These are phyloP conservation scores for Penicillium sp. DNA, from an alignment of 2,329 filamentous ascomycete genomes.

Conservation along the genomic window DNA sequence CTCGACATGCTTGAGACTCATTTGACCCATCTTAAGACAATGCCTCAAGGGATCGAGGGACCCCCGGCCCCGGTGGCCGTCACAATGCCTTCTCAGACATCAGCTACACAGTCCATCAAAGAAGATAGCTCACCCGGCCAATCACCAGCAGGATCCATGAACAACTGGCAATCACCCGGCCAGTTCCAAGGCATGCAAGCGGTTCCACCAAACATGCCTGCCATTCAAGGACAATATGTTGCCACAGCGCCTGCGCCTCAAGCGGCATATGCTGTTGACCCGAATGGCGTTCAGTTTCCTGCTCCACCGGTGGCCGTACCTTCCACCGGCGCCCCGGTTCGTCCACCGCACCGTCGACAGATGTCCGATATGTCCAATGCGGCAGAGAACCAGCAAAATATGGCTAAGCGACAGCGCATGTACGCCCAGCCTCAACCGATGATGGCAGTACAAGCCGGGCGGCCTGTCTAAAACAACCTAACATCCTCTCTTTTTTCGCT, in stretches of 20 bases:
- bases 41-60: constrained; percentile 57
- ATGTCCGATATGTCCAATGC: constrained; percentile 63
- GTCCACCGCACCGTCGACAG: constrained; percentile 54
- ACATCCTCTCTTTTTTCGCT: not conserved
- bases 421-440: constrained; percentile 51
- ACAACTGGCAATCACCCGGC: constrained; percentile 65
- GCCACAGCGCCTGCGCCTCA: constrained; percentile 39
- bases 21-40: constrained; percentile 77
- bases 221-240: constrained; percentile 45
- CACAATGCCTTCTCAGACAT: constrained; percentile 51
- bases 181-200: constrained; percentile 61
- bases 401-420: constrained; percentile 61
- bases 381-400: constrained; percentile 52
- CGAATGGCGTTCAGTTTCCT: constrained; percentile 43
- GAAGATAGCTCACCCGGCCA: constrained; percentile 64
- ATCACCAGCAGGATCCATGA: constrained; percentile 59
- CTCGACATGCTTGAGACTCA: constrained; percentile 86
- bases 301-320: constrained; percentile 37
- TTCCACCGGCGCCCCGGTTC: constrained; percentile 28
- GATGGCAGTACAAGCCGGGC: constrained; percentile 52
- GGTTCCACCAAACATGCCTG: constrained; percentile 50
- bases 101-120: constrained; percentile 58
- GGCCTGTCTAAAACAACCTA: constrained; percentile 28
- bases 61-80: constrained; percentile 41
- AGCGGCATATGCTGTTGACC: constrained; percentile 40